A percentile compares a stretch with the other conserved stretches of the same genome.
phyloP scores from a whole-genome alignment of 192 early-diverging fungal genomes.

The Gonapodya sp. region DNA sequence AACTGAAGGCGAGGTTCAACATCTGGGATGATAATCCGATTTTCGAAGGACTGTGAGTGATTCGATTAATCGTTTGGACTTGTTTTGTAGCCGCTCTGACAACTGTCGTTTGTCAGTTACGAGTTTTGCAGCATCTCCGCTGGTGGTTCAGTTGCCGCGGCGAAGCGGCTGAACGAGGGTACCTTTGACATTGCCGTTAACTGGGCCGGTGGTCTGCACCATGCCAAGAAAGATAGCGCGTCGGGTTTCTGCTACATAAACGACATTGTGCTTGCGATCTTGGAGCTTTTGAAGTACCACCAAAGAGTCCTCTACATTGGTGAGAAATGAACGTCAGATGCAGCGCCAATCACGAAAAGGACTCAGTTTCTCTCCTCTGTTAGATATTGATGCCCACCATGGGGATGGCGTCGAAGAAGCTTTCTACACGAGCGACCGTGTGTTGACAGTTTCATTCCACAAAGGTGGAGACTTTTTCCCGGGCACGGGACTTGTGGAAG shows the following conservation, averaged over 20 bases:
- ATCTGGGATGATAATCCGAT: slow-evolving; percentile 90
- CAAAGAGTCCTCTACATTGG: slow-evolving; percentile 80
- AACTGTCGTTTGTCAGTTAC: slow-evolving; percentile 24
- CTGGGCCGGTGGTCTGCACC: slow-evolving; percentile 93
- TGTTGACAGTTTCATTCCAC: slow-evolving; percentile 98
- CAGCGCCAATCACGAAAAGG: background rate
- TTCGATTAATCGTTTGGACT: background rate
- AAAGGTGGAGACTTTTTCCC: slow-evolving; percentile 89
- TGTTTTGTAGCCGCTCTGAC: background rate
- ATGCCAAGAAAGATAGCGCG: slow-evolving; percentile 94
- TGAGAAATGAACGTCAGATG: background rate
- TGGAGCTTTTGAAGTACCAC: slow-evolving; percentile 80
- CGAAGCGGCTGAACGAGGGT: slow-evolving; percentile 71
- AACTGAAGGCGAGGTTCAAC: slow-evolving; percentile 59
- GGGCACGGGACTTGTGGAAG: slow-evolving; percentile 74
- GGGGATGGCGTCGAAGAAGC: slow-evolving; percentile 89
- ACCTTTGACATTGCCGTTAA: slow-evolving; percentile 85
- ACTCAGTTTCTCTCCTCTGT: slow-evolving; percentile 15
- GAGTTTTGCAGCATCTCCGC: slow-evolving; percentile 86
- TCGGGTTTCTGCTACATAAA: slow-evolving; percentile 98
- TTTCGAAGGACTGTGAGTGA: slow-evolving; percentile 76
- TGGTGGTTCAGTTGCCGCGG: slow-evolving; percentile 89
- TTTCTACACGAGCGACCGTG: slow-evolving; percentile 80
- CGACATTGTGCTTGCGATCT: slow-evolving; percentile 89
- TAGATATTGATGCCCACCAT: slow-evolving; percentile 96